These are phyloP conservation scores for Erysimum cheiranthoides DNA, from an alignment of 345 rosid genomes.

Conservation along the genomic window DNA sequence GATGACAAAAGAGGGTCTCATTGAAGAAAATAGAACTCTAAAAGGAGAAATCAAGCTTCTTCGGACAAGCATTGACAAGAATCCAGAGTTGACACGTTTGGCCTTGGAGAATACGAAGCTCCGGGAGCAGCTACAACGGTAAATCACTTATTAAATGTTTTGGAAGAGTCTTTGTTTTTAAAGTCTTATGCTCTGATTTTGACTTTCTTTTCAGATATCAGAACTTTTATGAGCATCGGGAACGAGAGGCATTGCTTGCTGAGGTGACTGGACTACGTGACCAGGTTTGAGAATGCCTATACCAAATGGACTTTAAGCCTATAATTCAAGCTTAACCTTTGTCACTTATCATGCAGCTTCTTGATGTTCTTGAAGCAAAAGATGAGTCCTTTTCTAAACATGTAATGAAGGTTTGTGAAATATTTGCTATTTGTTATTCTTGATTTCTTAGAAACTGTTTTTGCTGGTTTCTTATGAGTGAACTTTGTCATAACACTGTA, in stretches of 20 bases:
- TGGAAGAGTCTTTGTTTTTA: conserved; percentile 15
- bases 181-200: conserved; percentile 26
- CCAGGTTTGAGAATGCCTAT: conserved; percentile 61
- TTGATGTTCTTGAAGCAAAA: conserved; percentile 57
- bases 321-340: conserved; percentile 6
- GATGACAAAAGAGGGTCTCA: conserved; percentile 60
- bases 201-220: conserved; percentile 62
- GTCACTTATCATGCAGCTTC: conserved; percentile 53
- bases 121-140: conserved; percentile 71
- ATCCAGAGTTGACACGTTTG: conserved; percentile 64
- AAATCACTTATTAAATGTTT: conserved; percentile 44
- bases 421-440: conserved; percentile 21
- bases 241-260: conserved; percentile 64
- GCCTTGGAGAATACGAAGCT: conserved; percentile 73
- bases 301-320: conserved; percentile 24
- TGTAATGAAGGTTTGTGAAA: conserved; percentile 52
- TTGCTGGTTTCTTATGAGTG: conserved; percentile 38
- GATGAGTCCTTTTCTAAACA: conserved; percentile 39
- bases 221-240: conserved; percentile 68
- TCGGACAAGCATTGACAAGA: conserved; percentile 58
- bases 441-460: conserved; percentile 25
- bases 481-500: conserved; percentile 39
- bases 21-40: conserved; percentile 66
- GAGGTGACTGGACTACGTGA: conserved; percentile 75
- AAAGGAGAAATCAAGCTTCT: conserved; percentile 73